A percentile compares a stretch with the other conserved stretches of the same genome.
Conservation (phyloP, 2,329 filamentous ascomycete species). For the Calonectria pseudoreteaudii region DNA sequence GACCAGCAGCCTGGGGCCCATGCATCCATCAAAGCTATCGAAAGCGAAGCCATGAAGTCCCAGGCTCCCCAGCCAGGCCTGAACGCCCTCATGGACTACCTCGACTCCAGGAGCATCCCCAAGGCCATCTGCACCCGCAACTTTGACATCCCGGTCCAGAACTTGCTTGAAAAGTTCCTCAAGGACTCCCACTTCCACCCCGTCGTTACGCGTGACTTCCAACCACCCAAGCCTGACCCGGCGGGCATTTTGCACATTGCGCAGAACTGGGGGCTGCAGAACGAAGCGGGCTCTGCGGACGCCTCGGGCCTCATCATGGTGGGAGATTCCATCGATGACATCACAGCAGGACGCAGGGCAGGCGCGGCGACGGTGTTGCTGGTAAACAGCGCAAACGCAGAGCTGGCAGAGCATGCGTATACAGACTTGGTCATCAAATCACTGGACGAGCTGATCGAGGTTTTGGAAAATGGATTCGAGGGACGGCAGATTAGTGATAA, state of each 20-base stretch:
- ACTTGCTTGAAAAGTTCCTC: constrained; percentile 82
- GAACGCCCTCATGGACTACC: constrained; percentile 81
- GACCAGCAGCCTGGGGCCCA: constrained; percentile 73
- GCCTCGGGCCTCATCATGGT: constrained; percentile 71
- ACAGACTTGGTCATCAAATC: constrained; percentile 80
- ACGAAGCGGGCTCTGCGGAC: constrained; percentile 47
- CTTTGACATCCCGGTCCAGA: constrained; percentile 83
- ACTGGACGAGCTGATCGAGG: constrained; percentile 80
- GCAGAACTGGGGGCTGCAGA: constrained; percentile 73
- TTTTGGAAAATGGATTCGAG: constrained; percentile 81
- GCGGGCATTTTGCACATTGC: constrained; percentile 91
- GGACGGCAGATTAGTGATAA: constrained; percentile 53
- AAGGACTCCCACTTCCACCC: constrained; percentile 76
- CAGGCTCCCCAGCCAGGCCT: constrained; percentile 89
- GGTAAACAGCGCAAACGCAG: constrained; percentile 81
- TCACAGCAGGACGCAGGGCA: constrained; percentile 85
- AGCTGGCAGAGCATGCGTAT: constrained; percentile 77
- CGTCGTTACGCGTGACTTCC: constrained; percentile 86
- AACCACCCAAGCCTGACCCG: constrained; percentile 87
- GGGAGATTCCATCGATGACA: constrained; percentile 90
- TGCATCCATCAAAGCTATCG: constrained; percentile 81
- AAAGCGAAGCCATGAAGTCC: constrained; percentile 81
- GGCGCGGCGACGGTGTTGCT: constrained; percentile 93
- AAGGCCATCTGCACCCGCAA: constrained; percentile 96
- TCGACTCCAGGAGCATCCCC: constrained; percentile 73